phyloP scores from a whole-genome alignment of 176 grass and related monocot genomes.

The Secale cereale region DNA sequence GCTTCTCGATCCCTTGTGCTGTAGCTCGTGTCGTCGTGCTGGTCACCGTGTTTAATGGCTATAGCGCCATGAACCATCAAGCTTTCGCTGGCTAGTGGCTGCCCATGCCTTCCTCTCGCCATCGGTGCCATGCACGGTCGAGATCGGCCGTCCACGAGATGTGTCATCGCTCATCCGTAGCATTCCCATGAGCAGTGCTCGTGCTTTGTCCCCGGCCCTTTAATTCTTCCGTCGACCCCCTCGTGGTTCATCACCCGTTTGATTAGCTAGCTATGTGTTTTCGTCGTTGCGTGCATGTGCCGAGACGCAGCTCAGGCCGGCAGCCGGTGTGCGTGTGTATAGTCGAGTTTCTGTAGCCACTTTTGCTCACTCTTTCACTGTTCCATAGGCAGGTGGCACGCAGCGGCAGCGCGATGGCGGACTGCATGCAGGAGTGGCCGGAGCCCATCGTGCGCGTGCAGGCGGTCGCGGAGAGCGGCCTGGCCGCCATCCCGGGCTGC shows the following conservation, averaged over 20 bases:
- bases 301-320: background rate
- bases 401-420: conserved; percentile 14
- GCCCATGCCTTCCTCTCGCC: conserved; percentile 21
- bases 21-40: background rate
- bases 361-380: background rate
- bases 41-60: background rate
- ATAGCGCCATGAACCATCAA: background rate
- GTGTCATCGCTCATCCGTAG: background rate
- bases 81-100: background rate
- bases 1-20: background rate
- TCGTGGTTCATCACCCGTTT: background rate
- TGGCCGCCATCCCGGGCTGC: conserved; percentile 47
- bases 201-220: conserved; percentile 10
- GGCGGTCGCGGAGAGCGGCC: conserved; percentile 66
- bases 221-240: background rate
- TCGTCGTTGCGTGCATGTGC: background rate
- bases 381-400: background rate
- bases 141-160: background rate
- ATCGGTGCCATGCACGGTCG: background rate
- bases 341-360: background rate
- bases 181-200: background rate
- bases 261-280: background rate
- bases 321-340: background rate
- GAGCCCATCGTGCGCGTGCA: conserved; percentile 77
- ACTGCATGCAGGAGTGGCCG: conserved; percentile 67